Percentiles rank a stretch among this genome's conserved stretches.
These are phyloP conservation scores for Xylariaceae sp. DNA, from an alignment of 2,329 filamentous ascomycete genomes.

Conservation along the genomic window DNA sequence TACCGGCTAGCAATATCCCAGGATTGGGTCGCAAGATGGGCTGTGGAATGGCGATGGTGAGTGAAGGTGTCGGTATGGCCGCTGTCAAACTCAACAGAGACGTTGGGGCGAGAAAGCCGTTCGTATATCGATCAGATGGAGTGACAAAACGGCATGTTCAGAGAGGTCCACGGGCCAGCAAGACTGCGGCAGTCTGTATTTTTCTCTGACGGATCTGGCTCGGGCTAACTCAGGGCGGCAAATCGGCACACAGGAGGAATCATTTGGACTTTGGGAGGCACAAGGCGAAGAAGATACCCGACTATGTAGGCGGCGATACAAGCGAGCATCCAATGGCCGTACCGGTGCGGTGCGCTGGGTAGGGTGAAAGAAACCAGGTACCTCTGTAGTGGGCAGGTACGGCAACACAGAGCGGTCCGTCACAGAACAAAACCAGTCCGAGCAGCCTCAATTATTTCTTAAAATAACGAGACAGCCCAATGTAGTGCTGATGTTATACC, in stretches of 20 bases:
- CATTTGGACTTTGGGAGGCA: constrained; percentile 12
- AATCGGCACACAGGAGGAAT: constrained; percentile 9
- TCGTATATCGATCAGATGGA: constrained; percentile 10
- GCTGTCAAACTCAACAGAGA: constrained; percentile 12
- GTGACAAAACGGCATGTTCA: constrained; percentile 14
- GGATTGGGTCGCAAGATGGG: constrained; percentile 2
- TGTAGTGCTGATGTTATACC: background rate
- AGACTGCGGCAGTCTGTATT: background rate
- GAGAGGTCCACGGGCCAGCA: constrained; percentile 2
- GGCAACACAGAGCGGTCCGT: background rate
- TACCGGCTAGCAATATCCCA: background rate
- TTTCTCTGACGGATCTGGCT: constrained; percentile 4
- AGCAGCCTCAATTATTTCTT: background rate
- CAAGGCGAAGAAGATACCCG: constrained; percentile 5
- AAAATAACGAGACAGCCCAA: background rate
- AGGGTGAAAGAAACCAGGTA: background rate
- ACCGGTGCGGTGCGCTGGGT: background rate
- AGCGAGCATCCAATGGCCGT: constrained; percentile 3
- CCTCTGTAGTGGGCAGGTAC: background rate
- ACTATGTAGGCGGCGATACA: background rate
- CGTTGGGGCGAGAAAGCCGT: constrained; percentile 6
- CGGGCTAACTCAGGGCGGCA: constrained; percentile 10
- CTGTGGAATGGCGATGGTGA: constrained; percentile 9
- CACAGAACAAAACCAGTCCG: background rate
- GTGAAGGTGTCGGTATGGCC: constrained; percentile 3